Base-by-base conservation (phyloP, 2,329 filamentous ascomycete species). In the Aspergillus latus region DNA sequence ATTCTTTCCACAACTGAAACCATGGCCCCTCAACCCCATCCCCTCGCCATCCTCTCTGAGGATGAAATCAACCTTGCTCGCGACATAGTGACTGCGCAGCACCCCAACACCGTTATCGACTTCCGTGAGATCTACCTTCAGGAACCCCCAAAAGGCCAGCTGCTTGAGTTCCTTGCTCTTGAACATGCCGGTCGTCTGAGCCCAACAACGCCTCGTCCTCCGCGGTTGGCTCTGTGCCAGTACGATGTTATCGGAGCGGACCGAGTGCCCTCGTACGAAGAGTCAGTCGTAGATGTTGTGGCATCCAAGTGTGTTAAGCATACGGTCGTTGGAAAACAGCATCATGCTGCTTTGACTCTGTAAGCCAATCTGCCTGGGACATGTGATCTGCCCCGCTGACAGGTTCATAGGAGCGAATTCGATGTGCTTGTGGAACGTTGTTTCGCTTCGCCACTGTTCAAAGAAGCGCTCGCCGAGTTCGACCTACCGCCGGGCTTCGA, bases 191-290 rank as follows among this genome's bases (percentile, higher is more conserved):
- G 74, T 15, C 68, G 70, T n/a, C 52, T 76, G 40, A 72, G 70
- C 21, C 66, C 69, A 13, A 68, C 70, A 2, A 77, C 76, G 2
- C 75, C 75, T 11, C 71, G 76, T 2, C 81, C 80, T 11, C 72
- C 77, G 6, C 75, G 82, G 30, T 64, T 81, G 49, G 83, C 82
- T 1, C 75, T 79, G 44, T 79, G 80, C 34, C 77, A 81, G 60
- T 86, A 85, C 71, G 82, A 82, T 68, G 76, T 85, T 48, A 78
- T 84, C 55, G 79, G 80, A 1, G 64, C 68, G 4, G 78, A 82
- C 42, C 79, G 77, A 42, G 71, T 80, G 5, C 79, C 80, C 5
- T 77, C 79, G 51, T 86, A 83, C 60, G 75, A 81, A 43, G 83
- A 86, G 62, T 78, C 81, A 0, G 66, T 82, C 30, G 72, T 83